Base-by-base conservation (phyloP, 1,284 basidiomycete genomes). In the Irpex sp. region DNA sequence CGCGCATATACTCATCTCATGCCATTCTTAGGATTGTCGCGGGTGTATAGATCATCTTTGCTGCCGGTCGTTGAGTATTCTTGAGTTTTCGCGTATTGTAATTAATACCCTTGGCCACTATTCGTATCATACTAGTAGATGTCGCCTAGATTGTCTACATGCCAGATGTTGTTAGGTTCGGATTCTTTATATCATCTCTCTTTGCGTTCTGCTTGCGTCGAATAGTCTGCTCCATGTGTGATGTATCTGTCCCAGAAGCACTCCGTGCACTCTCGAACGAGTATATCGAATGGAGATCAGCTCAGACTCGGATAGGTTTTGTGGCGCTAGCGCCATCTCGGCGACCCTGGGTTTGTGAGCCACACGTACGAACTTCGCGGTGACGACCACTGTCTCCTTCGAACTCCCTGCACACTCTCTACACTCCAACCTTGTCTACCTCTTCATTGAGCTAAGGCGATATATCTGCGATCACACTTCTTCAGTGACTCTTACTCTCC, bases 11-110 rank as follows among this genome's bases (percentile, higher is more conserved):
- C 37, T 9, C 1, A 31, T 26, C 1, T 7, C 46, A 50, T n/a
- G 31, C 11, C 35, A 37, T 39, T 55, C 58, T 58, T 63, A 77
- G 76, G 73, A 77, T 77, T 61, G 75, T 77, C 51, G 74, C 76
- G 50, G 76, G 75, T 67, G 75, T 77, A 19, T 76, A 65, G 73
- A 55, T n/a, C 17, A 58, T 46, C 8, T 63, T 54, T 54, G 47
- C 21, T 9, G 2, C 50, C 57, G 11, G 57, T 35, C 51, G 31
- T 33, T 60, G 35, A 61, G 60, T 57, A 57, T 62, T 57, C 61
- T 61, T 65, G 65, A 61, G 65, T 64, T 66, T 61, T 56, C 31
- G 68, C 69, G 68, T 72, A 71, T 67, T 68, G 58, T 68, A 70
- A 70, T 69, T 68, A 70, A 70, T 69, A 69, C 63, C 63, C 63